phyloP scores from a whole-genome alignment of 2,329 filamentous ascomycete species.

The Ceratocystis lukuohia region DNA sequence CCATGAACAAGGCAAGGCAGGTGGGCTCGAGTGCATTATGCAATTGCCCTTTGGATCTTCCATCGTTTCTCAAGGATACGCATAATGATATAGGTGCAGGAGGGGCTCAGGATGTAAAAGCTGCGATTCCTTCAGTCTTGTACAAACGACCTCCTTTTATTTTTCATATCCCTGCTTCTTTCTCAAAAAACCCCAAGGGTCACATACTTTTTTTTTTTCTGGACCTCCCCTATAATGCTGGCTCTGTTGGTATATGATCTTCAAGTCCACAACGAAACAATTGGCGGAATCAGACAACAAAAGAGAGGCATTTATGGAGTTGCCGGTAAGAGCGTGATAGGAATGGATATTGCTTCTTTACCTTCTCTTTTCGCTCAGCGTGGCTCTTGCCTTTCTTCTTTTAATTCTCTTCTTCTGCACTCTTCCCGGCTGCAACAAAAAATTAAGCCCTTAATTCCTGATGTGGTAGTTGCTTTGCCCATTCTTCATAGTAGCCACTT shows the following conservation, averaged over 20 bases:
- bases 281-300: neutral
- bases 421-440: neutral
- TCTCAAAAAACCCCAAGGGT: neutral
- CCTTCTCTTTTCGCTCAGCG: neutral
- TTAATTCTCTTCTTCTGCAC: neutral
- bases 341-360: neutral
- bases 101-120: neutral
- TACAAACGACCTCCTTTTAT: neutral
- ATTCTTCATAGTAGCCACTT: neutral
- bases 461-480: neutral
- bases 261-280: neutral
- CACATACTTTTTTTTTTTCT: neutral
- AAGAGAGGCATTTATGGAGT: constrained; percentile 2
- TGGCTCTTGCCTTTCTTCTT: neutral
- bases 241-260: constrained; percentile 1
- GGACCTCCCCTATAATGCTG: neutral
- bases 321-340: neutral
- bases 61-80: neutral
- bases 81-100: neutral
- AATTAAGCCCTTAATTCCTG: neutral
- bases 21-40: neutral
- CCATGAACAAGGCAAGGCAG: neutral
- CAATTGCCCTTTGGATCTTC: neutral
- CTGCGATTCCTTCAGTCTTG: neutral
- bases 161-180: neutral